phyloP scores from a whole-genome alignment of 768 basidiomycete species.

The Scleroderma bovista region DNA sequence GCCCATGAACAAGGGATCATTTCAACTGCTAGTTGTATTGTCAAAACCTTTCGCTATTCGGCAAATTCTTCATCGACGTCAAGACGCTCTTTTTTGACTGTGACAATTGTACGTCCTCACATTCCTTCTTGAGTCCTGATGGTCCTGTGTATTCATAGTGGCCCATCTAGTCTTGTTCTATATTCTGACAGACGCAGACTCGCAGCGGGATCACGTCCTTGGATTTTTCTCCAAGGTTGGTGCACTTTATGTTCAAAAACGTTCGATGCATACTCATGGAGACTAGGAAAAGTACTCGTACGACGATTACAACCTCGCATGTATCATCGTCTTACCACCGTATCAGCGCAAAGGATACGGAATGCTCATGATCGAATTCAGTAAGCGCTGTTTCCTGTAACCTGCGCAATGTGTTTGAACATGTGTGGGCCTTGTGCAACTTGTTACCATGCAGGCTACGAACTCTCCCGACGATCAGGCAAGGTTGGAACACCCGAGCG shows the following conservation, averaged over 20 bases:
- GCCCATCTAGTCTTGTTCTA: conserved; percentile 72
- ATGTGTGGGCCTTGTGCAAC: not conserved
- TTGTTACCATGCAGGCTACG: conserved; percentile 61
- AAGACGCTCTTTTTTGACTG: conserved; percentile 93
- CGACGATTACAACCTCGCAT: conserved; percentile 96
- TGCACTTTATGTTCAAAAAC: not conserved
- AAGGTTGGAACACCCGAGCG: conserved; percentile 91
- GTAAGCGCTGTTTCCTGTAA: conserved; percentile 37
- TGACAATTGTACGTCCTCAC: conserved; percentile 61
- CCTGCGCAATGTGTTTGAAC: not conserved
- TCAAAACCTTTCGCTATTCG: conserved; percentile 92
- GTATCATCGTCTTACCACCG: conserved; percentile 93
- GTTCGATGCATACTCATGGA: not conserved
- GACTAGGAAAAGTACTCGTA: conserved; percentile 87
- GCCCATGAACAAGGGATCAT: not conserved
- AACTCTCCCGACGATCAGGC: conserved; percentile 73
- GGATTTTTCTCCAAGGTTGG: conserved; percentile 63
- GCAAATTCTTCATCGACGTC: conserved; percentile 98
- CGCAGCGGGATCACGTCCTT: conserved; percentile 74
- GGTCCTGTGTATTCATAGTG: not conserved
- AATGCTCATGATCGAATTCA: conserved; percentile 97
- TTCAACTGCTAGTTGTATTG: conserved; percentile 71
- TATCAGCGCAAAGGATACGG: conserved; percentile 88
- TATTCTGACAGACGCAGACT: conserved; percentile 79
- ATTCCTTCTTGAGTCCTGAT: not conserved